These are phyloP conservation scores for Tetrapisispora phaffii DNA, from an alignment of 805 yeast genomes.

Conservation along the genomic window DNA sequence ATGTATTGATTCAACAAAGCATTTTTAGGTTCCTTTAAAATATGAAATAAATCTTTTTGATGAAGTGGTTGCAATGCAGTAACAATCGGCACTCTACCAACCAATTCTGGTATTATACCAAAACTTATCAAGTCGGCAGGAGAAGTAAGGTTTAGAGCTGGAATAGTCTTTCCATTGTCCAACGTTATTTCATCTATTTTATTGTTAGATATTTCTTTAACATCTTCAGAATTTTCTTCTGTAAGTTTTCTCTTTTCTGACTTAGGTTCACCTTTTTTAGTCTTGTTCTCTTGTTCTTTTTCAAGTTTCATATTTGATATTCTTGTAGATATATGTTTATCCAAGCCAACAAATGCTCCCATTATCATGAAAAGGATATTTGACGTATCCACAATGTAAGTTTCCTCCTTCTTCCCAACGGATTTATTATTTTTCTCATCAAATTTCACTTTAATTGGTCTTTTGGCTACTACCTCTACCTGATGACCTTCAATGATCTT, in stretches of 20 bases:
- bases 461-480: slow-evolving; percentile 39
- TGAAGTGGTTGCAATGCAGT: slow-evolving; percentile 41
- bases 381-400: slow-evolving; percentile 43
- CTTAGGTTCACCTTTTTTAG: not conserved
- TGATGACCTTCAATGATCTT: slow-evolving; percentile 50
- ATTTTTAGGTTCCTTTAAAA: slow-evolving; percentile 46
- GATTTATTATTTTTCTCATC: slow-evolving; percentile 26
- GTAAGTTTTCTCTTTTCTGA: slow-evolving; percentile 6
- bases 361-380: slow-evolving; percentile 46
- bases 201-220: slow-evolving; percentile 7
- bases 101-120: slow-evolving; percentile 51
- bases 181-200: slow-evolving; percentile 31
- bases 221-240: not conserved
- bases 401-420: slow-evolving; percentile 32
- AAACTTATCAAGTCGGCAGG: slow-evolving; percentile 42
- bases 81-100: slow-evolving; percentile 49
- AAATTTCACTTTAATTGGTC: slow-evolving; percentile 28
- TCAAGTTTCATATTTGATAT: slow-evolving; percentile 17
- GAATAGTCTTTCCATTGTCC: slow-evolving; percentile 30
- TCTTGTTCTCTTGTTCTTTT: slow-evolving; percentile 9
- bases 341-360: slow-evolving; percentile 57
- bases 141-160: slow-evolving; percentile 38
- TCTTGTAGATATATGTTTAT: slow-evolving; percentile 37
- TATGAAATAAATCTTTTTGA: slow-evolving; percentile 37
- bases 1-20: slow-evolving; percentile 45